Evolutionary conservation across 1,139 yeast genomes (phyloP).

Genomic region (Candida sp.): DNA sequence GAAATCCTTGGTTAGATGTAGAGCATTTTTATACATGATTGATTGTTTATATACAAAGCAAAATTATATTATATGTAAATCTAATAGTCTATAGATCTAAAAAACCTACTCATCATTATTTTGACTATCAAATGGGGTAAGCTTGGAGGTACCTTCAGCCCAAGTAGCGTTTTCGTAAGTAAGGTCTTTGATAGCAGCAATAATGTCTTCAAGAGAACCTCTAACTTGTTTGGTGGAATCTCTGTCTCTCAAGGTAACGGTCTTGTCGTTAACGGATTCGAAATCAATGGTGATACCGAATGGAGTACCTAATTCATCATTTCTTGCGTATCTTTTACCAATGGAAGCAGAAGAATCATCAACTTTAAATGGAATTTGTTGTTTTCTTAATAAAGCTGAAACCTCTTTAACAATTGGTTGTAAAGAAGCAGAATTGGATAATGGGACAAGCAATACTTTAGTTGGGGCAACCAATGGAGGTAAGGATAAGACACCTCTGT

Average conservation of each 20-base stretch:
- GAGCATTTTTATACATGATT: neutral
- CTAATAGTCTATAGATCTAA: constrained; percentile 2
- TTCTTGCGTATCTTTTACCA: constrained; percentile 98
- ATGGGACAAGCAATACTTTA: constrained; percentile 92
- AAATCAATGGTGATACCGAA: constrained; percentile 98
- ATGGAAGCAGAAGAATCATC: constrained; percentile 98
- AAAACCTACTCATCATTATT: constrained; percentile 20
- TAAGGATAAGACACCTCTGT: constrained; percentile 89
- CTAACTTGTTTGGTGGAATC: constrained; percentile 97
- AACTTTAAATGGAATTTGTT: constrained; percentile 90
- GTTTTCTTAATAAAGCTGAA: constrained; percentile 66
- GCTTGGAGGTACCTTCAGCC: constrained; percentile 77
- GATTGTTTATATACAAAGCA: neutral
- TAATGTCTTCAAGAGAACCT: constrained; percentile 77
- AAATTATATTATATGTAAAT: neutral
- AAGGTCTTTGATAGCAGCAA: constrained; percentile 74
- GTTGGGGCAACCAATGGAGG: constrained; percentile 98
- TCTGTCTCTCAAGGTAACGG: constrained; percentile 97
- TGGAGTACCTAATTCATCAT: constrained; percentile 99
- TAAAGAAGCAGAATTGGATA: constrained; percentile 80
- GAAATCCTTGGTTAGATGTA: constrained; percentile 38
- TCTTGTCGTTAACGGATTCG: constrained; percentile 84
- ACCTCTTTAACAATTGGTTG: constrained; percentile 72
- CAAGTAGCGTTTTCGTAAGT: constrained; percentile 74
- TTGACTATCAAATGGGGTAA: constrained; percentile 62